Percentiles rank a stretch among this genome's conserved stretches.
Conservation (phyloP, 768 basidiomycete species). For the Lactarius quietus region DNA sequence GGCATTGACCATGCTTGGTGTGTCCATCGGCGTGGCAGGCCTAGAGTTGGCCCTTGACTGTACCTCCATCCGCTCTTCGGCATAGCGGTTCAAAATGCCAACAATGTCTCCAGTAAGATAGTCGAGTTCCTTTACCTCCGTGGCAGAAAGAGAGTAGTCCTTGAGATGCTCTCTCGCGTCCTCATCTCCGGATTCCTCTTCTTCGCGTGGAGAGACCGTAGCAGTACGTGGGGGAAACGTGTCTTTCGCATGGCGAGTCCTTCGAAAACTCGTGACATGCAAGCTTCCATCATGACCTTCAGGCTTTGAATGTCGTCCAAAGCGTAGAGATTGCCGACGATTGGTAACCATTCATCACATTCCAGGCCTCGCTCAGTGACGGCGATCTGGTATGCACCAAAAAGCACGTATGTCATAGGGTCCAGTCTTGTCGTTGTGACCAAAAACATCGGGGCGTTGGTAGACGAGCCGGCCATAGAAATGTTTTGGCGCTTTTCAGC, state of each 20-base stretch:
- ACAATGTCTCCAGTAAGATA: constrained; percentile 71
- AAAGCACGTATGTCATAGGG: constrained; percentile 85
- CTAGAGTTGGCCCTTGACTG: constrained; percentile 62
- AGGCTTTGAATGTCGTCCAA: constrained; percentile 82
- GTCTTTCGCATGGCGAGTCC: constrained; percentile 57
- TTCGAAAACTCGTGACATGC: constrained; percentile 88
- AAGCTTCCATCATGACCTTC: constrained; percentile 74
- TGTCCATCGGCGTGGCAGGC: constrained; percentile 60
- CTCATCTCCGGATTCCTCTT: constrained; percentile 57
- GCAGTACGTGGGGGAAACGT: constrained; percentile 35
- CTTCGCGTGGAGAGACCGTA: constrained; percentile 41
- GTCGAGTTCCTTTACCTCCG: constrained; percentile 75
- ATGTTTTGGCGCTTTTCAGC: constrained; percentile 81
- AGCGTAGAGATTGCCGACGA: constrained; percentile 66
- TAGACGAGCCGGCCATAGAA: constrained; percentile 40
- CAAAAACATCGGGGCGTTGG: constrained; percentile 52
- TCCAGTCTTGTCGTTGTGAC: constrained; percentile 82
- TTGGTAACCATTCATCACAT: constrained; percentile 89
- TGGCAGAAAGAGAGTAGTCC: constrained; percentile 54
- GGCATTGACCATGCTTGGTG: constrained; percentile 41
- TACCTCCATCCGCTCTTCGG: constrained; percentile 54
- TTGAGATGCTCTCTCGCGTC: constrained; percentile 34
- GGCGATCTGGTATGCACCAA: constrained; percentile 78
- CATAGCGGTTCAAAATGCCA: constrained; percentile 65
- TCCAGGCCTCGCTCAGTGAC: constrained; percentile 70